Evolutionary conservation across 192 early-diverging fungal genomes (phyloP).

Genomic region (Linnemannia schmuckeri): DNA sequence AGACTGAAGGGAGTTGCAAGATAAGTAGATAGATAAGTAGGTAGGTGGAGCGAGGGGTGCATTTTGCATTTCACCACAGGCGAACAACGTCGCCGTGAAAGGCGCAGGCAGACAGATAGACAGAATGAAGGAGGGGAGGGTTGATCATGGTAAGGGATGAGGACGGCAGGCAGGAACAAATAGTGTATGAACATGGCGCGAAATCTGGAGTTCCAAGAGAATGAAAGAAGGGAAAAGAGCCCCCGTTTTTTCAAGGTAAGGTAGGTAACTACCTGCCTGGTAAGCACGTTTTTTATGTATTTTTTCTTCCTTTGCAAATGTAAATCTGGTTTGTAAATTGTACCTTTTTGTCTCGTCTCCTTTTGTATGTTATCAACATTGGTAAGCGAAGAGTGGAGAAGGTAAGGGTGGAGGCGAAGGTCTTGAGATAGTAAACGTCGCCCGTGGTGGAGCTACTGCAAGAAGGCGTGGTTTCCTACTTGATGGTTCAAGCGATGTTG

Average conservation of each 20-base stretch:
- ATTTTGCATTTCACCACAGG: not conserved
- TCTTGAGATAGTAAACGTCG: too few species aligned
- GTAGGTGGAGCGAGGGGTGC: not conserved
- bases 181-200: not conserved
- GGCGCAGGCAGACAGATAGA: not conserved
- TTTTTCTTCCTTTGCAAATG: too few species aligned
- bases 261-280: not conserved
- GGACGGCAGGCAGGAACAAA: not conserved
- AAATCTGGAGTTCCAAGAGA: not conserved
- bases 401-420: too few species aligned
- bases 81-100: not conserved
- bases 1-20: not conserved
- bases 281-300: too few species aligned
- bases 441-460: too few species aligned
- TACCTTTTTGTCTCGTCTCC: too few species aligned
- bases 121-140: not conserved
- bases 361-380: too few species aligned
- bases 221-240: not conserved
- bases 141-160: too few species aligned
- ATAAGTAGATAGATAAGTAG: not conserved
- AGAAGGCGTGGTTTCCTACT: too few species aligned
- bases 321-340: too few species aligned
- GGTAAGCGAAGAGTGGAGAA: too few species aligned
- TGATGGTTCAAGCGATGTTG: too few species aligned
- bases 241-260: not conserved